Conservation (phyloP, 371 early-diverging fungal genomes). For the Mucor lusitanicus region DNA sequence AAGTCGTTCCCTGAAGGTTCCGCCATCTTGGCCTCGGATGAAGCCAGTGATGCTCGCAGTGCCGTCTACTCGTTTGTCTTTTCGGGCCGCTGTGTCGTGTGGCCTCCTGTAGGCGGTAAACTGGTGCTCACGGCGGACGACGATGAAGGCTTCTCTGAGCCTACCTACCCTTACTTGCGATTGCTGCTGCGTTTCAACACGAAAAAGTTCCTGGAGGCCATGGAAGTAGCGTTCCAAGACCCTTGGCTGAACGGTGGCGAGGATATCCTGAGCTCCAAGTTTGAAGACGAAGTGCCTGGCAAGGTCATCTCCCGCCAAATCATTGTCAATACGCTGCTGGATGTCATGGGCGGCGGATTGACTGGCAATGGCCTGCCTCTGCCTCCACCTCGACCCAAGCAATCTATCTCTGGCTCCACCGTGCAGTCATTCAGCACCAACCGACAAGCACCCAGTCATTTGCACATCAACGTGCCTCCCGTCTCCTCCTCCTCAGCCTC, state of each 20-base stretch:
- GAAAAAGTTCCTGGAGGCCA: conserved; percentile 65
- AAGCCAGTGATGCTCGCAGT: conserved; percentile 69
- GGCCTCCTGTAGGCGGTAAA: conserved; percentile 69
- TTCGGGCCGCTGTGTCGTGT: conserved; percentile 69
- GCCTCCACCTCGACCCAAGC: conserved; percentile 42
- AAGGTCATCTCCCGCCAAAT: conserved; percentile 74
- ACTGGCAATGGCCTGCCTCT: conserved; percentile 33
- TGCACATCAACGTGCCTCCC: conserved; percentile 21
- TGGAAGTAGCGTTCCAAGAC: conserved; percentile 73
- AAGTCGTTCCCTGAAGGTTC: conserved; percentile 72
- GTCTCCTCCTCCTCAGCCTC: background rate
- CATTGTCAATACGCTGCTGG: conserved; percentile 72
- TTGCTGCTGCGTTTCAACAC: conserved; percentile 68
- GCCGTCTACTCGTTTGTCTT: conserved; percentile 80
- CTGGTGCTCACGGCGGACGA: conserved; percentile 61
- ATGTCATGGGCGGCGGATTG: conserved; percentile 54
- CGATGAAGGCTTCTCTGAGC: conserved; percentile 57
- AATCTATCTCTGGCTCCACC: conserved; percentile 48
- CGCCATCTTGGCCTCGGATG: conserved; percentile 43
- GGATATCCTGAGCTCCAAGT: conserved; percentile 49
- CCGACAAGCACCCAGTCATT: background rate
- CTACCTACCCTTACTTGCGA: conserved; percentile 77
- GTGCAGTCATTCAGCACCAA: conserved; percentile 38
- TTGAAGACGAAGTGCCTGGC: conserved; percentile 60
- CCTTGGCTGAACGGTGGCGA: conserved; percentile 69